Evolutionary conservation across 306 rosid genomes (phyloP).

Genomic region (Vigna radiata): DNA sequence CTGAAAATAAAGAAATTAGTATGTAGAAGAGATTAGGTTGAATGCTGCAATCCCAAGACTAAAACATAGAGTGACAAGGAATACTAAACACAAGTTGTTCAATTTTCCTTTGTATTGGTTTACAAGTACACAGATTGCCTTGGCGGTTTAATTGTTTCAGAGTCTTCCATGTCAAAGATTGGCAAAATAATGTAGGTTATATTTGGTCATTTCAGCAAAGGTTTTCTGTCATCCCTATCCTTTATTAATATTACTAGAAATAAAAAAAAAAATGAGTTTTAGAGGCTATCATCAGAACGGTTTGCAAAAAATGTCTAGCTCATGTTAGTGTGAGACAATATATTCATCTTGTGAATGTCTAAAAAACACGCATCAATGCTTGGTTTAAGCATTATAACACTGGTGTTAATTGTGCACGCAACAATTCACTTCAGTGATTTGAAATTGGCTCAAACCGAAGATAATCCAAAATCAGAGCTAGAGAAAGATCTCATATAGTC

Average conservation of each 20-base stretch:
- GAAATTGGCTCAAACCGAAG: conserved; percentile 4
- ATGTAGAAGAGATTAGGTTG: too few relatives aligned
- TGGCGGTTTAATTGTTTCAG: not conserved
- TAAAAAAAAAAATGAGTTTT: not conserved
- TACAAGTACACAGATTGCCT: not conserved
- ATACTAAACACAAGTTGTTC: not conserved
- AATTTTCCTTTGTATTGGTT: not conserved
- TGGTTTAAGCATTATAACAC: not conserved
- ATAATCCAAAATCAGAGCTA: not conserved
- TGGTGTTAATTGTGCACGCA: not conserved
- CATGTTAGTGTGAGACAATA: not conserved
- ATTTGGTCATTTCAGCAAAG: conserved; percentile 13
- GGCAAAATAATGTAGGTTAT: conserved; percentile 34
- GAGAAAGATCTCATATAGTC: too few relatives aligned
- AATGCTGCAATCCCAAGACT: too few relatives aligned
- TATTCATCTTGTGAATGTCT: not conserved
- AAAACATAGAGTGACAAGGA: not conserved
- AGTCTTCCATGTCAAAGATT: conserved; percentile 24
- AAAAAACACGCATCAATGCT: not conserved
- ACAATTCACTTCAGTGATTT: not conserved
- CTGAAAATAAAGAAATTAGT: conserved; percentile 20
- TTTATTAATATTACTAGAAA: conserved; percentile 21
- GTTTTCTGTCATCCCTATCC: conserved; percentile 11
- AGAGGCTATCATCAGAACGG: not conserved
- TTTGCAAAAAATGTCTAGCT: not conserved